Conservation (phyloP, 257 asterid genomes). For the Solanum infundibuliforme region DNA sequence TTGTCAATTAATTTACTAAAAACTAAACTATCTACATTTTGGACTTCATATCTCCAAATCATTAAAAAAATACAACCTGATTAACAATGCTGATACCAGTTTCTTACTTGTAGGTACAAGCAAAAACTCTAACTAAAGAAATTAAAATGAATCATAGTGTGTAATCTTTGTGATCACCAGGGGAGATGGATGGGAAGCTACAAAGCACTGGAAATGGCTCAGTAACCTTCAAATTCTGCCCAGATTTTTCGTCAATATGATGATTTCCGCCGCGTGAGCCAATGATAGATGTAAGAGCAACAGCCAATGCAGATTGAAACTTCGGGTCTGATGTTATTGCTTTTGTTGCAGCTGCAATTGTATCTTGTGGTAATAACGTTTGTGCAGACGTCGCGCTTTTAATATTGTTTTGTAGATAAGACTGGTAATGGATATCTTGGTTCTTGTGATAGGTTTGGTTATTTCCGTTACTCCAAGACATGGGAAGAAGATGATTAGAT, state of each 20-base stretch:
- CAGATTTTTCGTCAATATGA: constrained; percentile 17
- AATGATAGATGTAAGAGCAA: constrained; percentile 72
- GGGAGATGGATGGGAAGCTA: constrained; percentile 33
- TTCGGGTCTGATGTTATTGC: constrained; percentile 78
- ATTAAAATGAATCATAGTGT: neutral
- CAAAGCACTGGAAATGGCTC: constrained; percentile 35
- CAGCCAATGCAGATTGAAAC: constrained; percentile 86
- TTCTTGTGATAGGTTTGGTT: constrained; percentile 25
- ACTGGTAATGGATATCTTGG: constrained; percentile 49
- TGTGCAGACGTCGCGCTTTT: constrained; percentile 15
- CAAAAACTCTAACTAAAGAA: neutral
- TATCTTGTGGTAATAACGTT: constrained; percentile 38
- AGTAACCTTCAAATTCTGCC: constrained; percentile 7
- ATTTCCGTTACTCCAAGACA: constrained; percentile 54
- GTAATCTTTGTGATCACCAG: constrained; percentile 10
- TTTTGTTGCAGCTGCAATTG: constrained; percentile 85
- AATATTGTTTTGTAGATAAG: constrained; percentile 31
- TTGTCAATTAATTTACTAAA: neutral
- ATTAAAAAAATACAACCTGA: neutral
- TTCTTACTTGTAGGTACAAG: neutral
- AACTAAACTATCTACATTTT: neutral
- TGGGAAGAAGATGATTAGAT: constrained; percentile 41
- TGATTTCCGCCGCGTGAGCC: constrained; percentile 13
- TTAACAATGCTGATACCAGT: neutral
- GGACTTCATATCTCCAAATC: neutral